Conservation (phyloP, 768 basidiomycete genomes). For the Amanita polypyramis region DNA sequence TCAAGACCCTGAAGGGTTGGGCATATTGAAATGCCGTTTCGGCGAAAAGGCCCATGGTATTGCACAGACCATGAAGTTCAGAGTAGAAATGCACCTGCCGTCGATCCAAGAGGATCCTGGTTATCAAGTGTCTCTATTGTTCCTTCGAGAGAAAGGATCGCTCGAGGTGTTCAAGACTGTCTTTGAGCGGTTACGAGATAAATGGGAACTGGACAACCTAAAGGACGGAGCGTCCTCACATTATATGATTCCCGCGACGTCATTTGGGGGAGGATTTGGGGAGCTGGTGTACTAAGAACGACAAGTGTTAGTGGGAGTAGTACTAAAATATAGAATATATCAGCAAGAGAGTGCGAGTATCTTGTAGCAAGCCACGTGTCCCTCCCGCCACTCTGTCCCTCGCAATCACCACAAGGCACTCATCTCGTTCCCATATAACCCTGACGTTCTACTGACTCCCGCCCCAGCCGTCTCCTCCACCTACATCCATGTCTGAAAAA, state of each 20-base stretch:
- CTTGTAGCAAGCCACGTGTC: slow-evolving; percentile 3
- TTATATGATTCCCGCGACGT: not conserved
- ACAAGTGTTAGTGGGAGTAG: not conserved
- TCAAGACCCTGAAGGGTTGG: slow-evolving; percentile 50
- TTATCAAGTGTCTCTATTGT: slow-evolving; percentile 41
- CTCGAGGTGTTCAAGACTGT: slow-evolving; percentile 71
- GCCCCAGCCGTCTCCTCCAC: slow-evolving; percentile 3
- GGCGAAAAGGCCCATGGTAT: slow-evolving; percentile 50
- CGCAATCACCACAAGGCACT: slow-evolving; percentile 13
- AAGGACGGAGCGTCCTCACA: not conserved
- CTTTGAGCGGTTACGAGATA: slow-evolving; percentile 49
- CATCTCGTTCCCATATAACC: slow-evolving; percentile 7
- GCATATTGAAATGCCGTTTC: slow-evolving; percentile 67
- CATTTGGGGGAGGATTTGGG: slow-evolving; percentile 2
- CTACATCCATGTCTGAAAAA: slow-evolving; percentile 39
- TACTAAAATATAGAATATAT: not conserved
- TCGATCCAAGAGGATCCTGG: slow-evolving; percentile 30
- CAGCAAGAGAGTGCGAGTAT: too few relatives aligned
- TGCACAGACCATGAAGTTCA: slow-evolving; percentile 53
- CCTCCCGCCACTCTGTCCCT: slow-evolving; percentile 8
- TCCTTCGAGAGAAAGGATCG: slow-evolving; percentile 84
- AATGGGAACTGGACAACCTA: slow-evolving; percentile 56
- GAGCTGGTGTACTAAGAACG: not conserved
- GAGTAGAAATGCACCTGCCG: slow-evolving; percentile 58
- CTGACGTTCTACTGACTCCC: slow-evolving; percentile 1